phyloP scores from a whole-genome alignment of 306 rosid genomes.

The Quercus glauca region DNA sequence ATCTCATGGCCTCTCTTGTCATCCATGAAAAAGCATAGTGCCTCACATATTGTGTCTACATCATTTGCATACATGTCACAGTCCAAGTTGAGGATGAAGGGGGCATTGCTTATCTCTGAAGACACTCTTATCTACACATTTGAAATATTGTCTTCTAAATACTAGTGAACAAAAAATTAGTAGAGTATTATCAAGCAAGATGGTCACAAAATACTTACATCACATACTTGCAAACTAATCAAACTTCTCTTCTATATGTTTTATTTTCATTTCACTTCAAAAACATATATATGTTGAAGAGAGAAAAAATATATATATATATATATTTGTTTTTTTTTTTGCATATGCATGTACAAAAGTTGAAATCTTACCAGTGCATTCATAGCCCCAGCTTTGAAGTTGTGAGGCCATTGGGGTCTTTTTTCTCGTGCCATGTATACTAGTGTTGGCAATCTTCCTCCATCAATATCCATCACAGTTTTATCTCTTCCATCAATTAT shows the following conservation, averaged over 20 bases:
- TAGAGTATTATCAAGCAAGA: not conserved
- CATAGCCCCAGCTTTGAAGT: constrained; percentile 81
- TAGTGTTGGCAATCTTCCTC: constrained; percentile 42
- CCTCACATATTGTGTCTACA: constrained; percentile 43
- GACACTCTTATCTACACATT: constrained; percentile 64
- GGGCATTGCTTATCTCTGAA: constrained; percentile 60
- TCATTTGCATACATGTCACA: constrained; percentile 70
- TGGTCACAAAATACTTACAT: not conserved
- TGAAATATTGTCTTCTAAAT: not conserved
- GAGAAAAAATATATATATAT: too few relatives aligned
- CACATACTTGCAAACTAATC: too few relatives aligned
- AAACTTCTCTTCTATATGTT: too few relatives aligned
- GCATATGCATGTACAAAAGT: not conserved
- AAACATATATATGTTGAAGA: too few relatives aligned
- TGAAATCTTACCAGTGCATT: constrained; percentile 53
- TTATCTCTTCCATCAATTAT: constrained; percentile 54
- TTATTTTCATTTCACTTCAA: too few relatives aligned
- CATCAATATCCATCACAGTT: constrained; percentile 39
- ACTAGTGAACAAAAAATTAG: not conserved
- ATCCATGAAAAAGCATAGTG: constrained; percentile 63
- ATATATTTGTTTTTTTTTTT: too few relatives aligned
- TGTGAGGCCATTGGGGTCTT: constrained; percentile 52
- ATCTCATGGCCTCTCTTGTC: constrained; percentile 47
- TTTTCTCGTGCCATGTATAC: constrained; percentile 77
- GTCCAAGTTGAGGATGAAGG: constrained; percentile 65